phyloP scores from a whole-genome alignment of 1,284 basidiomycete species.

The Schizophyllum commune region DNA sequence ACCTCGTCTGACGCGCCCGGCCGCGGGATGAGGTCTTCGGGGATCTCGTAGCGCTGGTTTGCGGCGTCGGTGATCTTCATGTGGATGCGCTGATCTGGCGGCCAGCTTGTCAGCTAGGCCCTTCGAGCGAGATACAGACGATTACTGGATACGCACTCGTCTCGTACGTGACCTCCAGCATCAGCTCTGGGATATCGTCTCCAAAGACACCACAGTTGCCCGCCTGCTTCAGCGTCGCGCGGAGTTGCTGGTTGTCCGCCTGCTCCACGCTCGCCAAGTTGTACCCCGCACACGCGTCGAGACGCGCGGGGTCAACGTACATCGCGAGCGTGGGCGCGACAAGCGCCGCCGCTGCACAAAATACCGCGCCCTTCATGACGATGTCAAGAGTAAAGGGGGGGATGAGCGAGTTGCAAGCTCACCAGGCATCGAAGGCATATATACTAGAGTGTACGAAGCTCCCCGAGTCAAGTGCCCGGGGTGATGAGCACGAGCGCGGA shows the following conservation, averaged over 20 bases:
- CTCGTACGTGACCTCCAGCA: constrained; percentile 51
- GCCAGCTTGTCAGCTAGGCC: background rate
- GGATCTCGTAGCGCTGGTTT: constrained; percentile 57
- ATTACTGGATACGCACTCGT: constrained; percentile 28
- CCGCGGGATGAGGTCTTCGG: constrained; percentile 55
- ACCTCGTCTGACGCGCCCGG: constrained; percentile 28
- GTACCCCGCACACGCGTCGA: constrained; percentile 51
- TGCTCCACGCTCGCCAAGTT: constrained; percentile 30
- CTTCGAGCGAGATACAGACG: background rate
- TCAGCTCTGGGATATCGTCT: constrained; percentile 43
- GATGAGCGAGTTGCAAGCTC: too few relatives aligned
- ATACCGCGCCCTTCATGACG: background rate
- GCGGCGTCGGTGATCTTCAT: constrained; percentile 64
- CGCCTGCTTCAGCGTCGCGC: constrained; percentile 44
- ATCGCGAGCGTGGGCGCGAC: background rate
- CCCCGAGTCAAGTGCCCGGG: too few relatives aligned
- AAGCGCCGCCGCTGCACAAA: background rate
- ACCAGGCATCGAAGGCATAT: too few relatives aligned
- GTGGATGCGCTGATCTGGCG: constrained; percentile 51
- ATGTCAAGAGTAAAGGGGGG: background rate
- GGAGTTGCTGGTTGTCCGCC: constrained; percentile 31
- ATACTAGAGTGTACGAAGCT: too few relatives aligned
- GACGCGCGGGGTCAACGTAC: constrained; percentile 24
- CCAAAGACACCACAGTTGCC: constrained; percentile 64
- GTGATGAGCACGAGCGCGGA: too few relatives aligned